phyloP scores from a whole-genome alignment of 2,329 filamentous ascomycete genomes.

The Beauveria brongniartii region DNA sequence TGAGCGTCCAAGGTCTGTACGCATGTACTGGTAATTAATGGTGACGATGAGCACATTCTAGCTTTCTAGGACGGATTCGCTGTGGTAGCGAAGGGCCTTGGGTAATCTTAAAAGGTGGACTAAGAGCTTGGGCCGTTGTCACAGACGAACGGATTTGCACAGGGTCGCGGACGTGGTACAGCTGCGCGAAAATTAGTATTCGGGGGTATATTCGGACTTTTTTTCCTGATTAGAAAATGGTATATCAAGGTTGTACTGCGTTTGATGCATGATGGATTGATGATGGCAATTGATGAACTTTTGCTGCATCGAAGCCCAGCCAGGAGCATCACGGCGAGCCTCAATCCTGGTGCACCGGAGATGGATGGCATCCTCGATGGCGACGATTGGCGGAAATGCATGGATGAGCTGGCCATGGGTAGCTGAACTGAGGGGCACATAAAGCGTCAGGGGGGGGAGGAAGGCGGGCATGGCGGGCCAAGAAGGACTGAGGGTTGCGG shows the following conservation, averaged over 20 bases:
- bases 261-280: not conserved
- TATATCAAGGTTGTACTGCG: not conserved
- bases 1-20: not conserved
- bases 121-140: conserved; percentile 4
- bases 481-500: not conserved
- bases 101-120: conserved; percentile 11
- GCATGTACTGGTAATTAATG: not conserved
- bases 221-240: too few relatives aligned
- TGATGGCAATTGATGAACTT: not conserved
- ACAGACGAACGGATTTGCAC: not conserved
- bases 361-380: not conserved
- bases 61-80: not conserved
- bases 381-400: not conserved
- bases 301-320: not conserved
- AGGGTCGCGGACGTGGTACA: not conserved
- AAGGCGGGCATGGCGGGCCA: not conserved
- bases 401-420: not conserved
- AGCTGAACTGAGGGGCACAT: not conserved
- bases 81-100: not conserved
- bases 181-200: not conserved
- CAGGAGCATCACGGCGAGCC: not conserved
- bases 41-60: not conserved
- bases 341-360: not conserved
- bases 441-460: not conserved
- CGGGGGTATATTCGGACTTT: not conserved